phyloP scores from a whole-genome alignment of 176 grass and related monocot species.

The Oryza glumipatula region DNA sequence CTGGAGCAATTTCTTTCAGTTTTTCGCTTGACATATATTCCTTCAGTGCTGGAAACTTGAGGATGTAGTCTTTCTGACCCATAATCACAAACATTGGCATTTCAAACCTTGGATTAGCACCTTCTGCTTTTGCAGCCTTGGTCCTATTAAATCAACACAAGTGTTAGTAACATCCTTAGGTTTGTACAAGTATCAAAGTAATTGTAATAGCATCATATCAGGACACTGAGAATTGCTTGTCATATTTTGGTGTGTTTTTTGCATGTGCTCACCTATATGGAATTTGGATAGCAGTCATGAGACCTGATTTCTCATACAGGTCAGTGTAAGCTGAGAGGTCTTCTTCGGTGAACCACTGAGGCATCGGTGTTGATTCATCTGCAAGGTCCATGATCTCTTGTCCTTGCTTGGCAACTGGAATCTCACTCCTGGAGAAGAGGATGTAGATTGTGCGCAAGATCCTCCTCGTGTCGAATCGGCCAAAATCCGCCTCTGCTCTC shows the following conservation, averaged over 20 bases:
- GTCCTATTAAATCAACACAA: slow-evolving; percentile 23
- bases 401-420: slow-evolving; percentile 32
- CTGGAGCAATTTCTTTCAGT: slow-evolving; percentile 50
- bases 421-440: slow-evolving; percentile 39
- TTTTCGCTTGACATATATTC: slow-evolving; percentile 40
- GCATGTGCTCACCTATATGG: slow-evolving; percentile 42
- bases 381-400: slow-evolving; percentile 41
- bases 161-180: neutral
- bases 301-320: slow-evolving; percentile 31
- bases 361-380: slow-evolving; percentile 28
- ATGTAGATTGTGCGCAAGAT: slow-evolving; percentile 57
- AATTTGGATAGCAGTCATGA: slow-evolving; percentile 43
- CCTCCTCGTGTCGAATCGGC: slow-evolving; percentile 25
- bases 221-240: neutral
- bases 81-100: slow-evolving; percentile 52
- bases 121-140: neutral
- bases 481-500: slow-evolving; percentile 39
- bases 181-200: neutral
- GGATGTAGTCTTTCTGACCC: slow-evolving; percentile 48
- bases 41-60: slow-evolving; percentile 43
- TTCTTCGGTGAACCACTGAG: slow-evolving; percentile 27
- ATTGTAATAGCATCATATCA: neutral
- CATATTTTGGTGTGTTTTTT: neutral
- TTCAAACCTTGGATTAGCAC: slow-evolving; percentile 34
- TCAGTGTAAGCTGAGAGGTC: slow-evolving; percentile 32